Conservation (phyloP, 2,329 filamentous ascomycete genomes). For the Phaeophleospora eucalypticola region DNA sequence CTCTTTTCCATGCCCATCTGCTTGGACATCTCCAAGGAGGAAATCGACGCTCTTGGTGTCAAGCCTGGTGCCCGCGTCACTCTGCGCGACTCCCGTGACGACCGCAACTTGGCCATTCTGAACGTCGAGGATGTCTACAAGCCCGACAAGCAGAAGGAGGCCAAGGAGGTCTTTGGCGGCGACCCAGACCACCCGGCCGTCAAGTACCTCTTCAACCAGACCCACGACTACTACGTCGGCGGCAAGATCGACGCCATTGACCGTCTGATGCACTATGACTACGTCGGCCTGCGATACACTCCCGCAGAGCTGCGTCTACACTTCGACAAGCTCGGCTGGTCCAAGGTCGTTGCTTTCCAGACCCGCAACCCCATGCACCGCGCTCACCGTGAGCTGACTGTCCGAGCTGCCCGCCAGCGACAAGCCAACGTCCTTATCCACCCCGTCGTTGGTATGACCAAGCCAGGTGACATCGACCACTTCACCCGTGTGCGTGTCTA, state of each 20-base stretch:
- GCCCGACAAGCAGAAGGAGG: constrained; percentile 90
- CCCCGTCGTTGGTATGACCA: constrained; percentile 95
- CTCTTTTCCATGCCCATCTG: constrained; percentile 98
- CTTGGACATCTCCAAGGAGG: constrained; percentile 73
- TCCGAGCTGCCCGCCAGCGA: constrained; percentile 89
- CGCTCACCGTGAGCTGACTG: constrained; percentile 94
- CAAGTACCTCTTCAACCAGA: constrained; percentile 77
- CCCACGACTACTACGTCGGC: constrained; percentile 86
- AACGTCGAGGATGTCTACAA: constrained; percentile 93
- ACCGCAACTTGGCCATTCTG: constrained; percentile 91
- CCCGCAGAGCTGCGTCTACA: constrained; percentile 90
- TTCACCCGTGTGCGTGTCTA: constrained; percentile 99
- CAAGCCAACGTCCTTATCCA: constrained; percentile 99
- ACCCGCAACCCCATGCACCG: constrained; percentile 99
- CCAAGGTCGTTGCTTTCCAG: constrained; percentile 96
- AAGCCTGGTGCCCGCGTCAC: constrained; percentile 79
- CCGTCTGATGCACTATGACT: constrained; percentile 97
- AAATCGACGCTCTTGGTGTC: constrained; percentile 69
- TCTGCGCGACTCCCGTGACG: constrained; percentile 92
- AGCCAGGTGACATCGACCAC: constrained; percentile 99
- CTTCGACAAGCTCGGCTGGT: constrained; percentile 99
- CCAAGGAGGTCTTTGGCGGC: constrained; percentile 89
- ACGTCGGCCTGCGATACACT: constrained; percentile 92
- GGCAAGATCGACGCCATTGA: constrained; percentile 95
- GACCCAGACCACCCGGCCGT: constrained; percentile 84